Evolutionary conservation across 371 early-diverging fungal species (phyloP).

Genomic region (Catenaria anguillulae): DNA sequence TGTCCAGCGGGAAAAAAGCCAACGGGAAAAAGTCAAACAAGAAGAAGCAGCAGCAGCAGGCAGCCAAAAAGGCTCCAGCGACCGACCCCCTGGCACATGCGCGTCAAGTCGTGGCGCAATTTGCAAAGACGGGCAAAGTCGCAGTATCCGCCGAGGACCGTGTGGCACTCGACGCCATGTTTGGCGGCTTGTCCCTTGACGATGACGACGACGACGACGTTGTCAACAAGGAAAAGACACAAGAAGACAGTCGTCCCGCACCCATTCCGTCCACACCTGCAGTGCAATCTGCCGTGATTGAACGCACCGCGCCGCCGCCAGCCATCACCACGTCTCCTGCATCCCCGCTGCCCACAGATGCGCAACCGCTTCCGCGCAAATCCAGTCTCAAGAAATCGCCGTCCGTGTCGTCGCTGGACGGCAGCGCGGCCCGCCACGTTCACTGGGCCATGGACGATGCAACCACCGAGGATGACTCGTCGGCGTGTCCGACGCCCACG

Average conservation of each 20-base stretch:
- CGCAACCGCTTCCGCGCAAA: not conserved
- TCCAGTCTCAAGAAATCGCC: not conserved
- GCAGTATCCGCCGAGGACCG: too few relatives aligned
- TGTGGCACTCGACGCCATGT: too few relatives aligned
- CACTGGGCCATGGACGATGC: not conserved
- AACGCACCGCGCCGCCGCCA: too few relatives aligned
- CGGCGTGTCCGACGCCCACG: not conserved
- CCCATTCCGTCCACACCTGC: not conserved
- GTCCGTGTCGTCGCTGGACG: not conserved
- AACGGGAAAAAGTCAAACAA: too few relatives aligned
- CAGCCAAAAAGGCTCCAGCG: too few relatives aligned
- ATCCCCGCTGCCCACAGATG: not conserved
- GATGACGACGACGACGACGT: not conserved
- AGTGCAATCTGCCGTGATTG: too few relatives aligned
- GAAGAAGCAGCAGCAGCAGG: too few relatives aligned
- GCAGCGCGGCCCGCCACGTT: not conserved
- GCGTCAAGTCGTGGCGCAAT: too few relatives aligned
- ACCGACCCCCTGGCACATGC: too few relatives aligned
- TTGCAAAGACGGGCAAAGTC: too few relatives aligned
- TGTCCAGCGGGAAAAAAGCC: not conserved
- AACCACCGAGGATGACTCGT: not conserved
- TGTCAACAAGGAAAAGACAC: not conserved
- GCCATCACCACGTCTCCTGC: not conserved
- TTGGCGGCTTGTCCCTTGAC: too few relatives aligned
- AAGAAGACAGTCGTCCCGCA: not conserved